Evolutionary conservation across 129 eudicot species (phyloP), one percentile per base, ranked within the genome.

Genomic region (Centrapalus pauciflorus): DNA sequence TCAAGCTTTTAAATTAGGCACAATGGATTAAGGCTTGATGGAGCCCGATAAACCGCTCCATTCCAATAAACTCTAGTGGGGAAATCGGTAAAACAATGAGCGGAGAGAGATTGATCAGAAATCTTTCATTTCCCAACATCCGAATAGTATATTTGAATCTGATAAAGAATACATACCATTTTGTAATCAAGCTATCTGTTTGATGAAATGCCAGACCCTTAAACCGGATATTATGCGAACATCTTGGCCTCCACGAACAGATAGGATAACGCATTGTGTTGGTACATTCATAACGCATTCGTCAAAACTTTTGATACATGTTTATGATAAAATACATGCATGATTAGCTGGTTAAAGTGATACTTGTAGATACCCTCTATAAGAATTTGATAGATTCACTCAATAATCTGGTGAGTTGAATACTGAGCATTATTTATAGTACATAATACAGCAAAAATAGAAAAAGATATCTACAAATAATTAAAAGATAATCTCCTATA

Each of bases 101-200:
- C 26, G n/a, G 5, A 13, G 55, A 61, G 23, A 64, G 79, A 75
- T 1, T 55, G 5, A 2, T 61, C 29, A 23, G 27, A 26, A 4
- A 19, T 16, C 26, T 67, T 55, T 84, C 84, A 75, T 20, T 25
- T 9, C 32, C 76, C 28, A 0, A 70, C 28, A 0, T 56, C 45
- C 0, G 84, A 74, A 0, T 76, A 73, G 71, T 80, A 84, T 26
- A 80, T 43, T 41, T 73, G 76, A 46, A 79, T 45, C 20, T 65
- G 63, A 65, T 9, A 65, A 8, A 11, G 34, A 45, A 46, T 16
- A 26, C 23, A 65, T 17, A 65, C 43, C 10, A 65, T 20, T 28
- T 65, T 65, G 33, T 20, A 62, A 3, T 30, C 10, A 27, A 12
- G 48, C 19, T 28, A 27, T 46, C 43, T 48, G 29, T 28, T 14